Conservation (phyloP, 352 stramenopile species). For the Phytophthora tentaculata region DNA sequence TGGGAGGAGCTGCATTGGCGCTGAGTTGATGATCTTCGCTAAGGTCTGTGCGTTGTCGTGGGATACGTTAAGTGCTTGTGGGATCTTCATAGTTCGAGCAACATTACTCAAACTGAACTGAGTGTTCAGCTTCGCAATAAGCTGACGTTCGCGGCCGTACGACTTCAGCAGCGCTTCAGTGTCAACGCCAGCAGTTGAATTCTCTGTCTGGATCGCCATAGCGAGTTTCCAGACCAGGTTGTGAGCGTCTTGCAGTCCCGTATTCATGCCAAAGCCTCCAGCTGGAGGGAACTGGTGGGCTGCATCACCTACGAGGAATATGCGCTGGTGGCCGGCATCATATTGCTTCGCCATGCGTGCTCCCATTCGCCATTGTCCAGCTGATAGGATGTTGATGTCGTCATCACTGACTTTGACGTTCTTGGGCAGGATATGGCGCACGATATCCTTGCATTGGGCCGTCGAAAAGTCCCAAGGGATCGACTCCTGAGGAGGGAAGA, state of each 20-base stretch:
- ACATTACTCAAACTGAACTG: slow-evolving; percentile 88
- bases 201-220: slow-evolving; percentile 49
- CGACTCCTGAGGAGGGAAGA: slow-evolving; percentile 89
- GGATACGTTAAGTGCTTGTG: slow-evolving; percentile 80
- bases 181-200: slow-evolving; percentile 10
- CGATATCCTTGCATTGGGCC: slow-evolving; percentile 59
- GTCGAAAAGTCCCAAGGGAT: slow-evolving; percentile 68
- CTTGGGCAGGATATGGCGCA: slow-evolving; percentile 55
- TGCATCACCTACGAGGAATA: slow-evolving; percentile 93
- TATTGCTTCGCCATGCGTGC: slow-evolving; percentile 92
- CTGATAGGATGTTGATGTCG: slow-evolving; percentile 85
- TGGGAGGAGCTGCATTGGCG: slow-evolving; percentile 65
- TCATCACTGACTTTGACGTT: slow-evolving; percentile 23
- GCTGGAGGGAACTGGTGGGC: slow-evolving; percentile 93
- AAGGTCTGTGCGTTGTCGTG: slow-evolving; percentile 78
- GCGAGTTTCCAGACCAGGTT: slow-evolving; percentile 94
- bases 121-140: slow-evolving; percentile 77
- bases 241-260: slow-evolving; percentile 91
- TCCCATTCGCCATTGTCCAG: slow-evolving; percentile 94
- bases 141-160: slow-evolving; percentile 85
- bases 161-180: slow-evolving; percentile 58
- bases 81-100: slow-evolving; percentile 86
- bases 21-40: slow-evolving; percentile 61
- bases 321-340: slow-evolving; percentile 48
- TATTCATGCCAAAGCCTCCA: slow-evolving; percentile 95